Conservation (phyloP, 176 grass and related monocot species). For the Triticum aestivum region IWGSC_CS_RefSeq_v2.1 NC_057798.1:231078379-231078878, state of each 20-base stretch:
- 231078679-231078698: neutral
- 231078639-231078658: neutral
- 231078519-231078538: too few relatives aligned
- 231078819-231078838: neutral
- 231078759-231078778: neutral
- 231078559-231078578: too few relatives aligned
- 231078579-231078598: neutral
- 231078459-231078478: neutral
- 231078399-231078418: neutral
- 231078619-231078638: neutral
- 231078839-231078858: neutral
- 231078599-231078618: neutral
- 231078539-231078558: too few relatives aligned
- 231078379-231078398: neutral
- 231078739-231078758: neutral
- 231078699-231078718: conserved; percentile 6
- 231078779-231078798: neutral
- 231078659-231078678: neutral
- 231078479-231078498: neutral
- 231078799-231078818: neutral
- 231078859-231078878: neutral
- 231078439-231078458: too few relatives aligned
- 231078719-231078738: neutral
- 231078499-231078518: neutral
- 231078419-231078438: too few relatives aligned